Evolutionary conservation across 2,329 filamentous ascomycete genomes (phyloP), one percentile per base, ranked within the genome.

Genomic region (Beauveria sp.): DNA sequence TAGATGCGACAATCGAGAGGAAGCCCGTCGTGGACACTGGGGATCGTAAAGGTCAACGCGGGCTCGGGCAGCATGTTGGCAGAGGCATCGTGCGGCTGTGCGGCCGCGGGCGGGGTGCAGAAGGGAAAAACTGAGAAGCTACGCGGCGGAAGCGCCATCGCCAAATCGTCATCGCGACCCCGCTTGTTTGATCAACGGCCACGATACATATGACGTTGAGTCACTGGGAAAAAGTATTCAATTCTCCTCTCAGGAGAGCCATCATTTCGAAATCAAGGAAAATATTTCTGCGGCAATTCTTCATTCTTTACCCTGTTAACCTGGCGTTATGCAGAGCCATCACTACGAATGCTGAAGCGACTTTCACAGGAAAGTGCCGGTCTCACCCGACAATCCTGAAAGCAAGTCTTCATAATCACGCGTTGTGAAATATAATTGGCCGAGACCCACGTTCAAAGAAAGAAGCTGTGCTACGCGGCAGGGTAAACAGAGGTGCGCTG

Each of bases 1-100:
- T 94, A 96, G 63, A 97, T 76, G 61, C 93, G 89, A 70, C 92
- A 96, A 67, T 92, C 84, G 61, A 99, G 84, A 12, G 80, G 76
- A 12, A 81, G 84, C 62, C 87, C 84, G 73, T 97, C 92, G 73
- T 96, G 83, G 56, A 96, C 75, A 62, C 92, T 96, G 37, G 92
- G 92, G 61, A 97, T 85, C 24, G 86, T 88, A 71, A 97, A 90
- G 68, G 82, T 84, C 64, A 87, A 69, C 50, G 79, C 79, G 37
- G 84, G 84, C 66, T 79, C 76, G 59, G 83, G 83, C 59, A 86
- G 80, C 78, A 82, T 83, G 62, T 65, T 73, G 61, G 60, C 54
- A 60, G 53, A 43, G 50, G 57, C 62, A 64, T 65, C 28, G 59
- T 63, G 61, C 59, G 59, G 46, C 56, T 8, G 47, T 30, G 34